phyloP scores from a whole-genome alignment of 768 basidiomycete species.

The Cyclocybe cylindracea region DNA sequence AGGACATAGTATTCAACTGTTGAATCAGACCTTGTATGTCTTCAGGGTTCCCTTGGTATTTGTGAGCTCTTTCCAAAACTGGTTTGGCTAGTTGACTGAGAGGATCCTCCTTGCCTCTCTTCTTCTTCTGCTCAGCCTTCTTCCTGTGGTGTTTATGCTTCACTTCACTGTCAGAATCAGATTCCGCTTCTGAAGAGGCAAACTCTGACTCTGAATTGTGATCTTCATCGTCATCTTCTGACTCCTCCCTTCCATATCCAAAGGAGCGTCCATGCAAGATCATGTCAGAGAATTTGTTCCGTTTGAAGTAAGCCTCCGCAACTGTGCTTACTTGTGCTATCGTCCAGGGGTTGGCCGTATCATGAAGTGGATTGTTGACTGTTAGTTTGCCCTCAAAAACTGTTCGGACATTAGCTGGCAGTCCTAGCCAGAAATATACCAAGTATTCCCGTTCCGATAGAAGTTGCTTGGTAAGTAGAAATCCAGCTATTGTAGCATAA shows the following conservation, averaged over 20 bases:
- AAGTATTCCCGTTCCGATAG: not conserved
- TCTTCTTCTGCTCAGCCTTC: not conserved
- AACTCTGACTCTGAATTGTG: slow-evolving; percentile 1
- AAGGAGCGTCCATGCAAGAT: not conserved
- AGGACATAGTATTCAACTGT: too few relatives aligned
- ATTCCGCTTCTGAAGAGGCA: not conserved
- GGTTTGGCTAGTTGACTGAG: not conserved
- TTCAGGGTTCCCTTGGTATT: too few relatives aligned
- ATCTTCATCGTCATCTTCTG: not conserved
- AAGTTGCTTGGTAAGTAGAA: not conserved
- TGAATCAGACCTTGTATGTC: too few relatives aligned
- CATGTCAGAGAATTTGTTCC: slow-evolving; percentile 1
- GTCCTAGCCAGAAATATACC: slow-evolving; percentile 11
- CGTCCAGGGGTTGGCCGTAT: slow-evolving; percentile 2
- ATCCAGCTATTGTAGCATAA: slow-evolving; percentile 2
- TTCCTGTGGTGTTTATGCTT: too few relatives aligned
- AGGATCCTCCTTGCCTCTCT: not conserved
- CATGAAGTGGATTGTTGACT: not conserved
- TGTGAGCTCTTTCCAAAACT: not conserved
- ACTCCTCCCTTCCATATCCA: too few relatives aligned
- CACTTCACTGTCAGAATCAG: not conserved
- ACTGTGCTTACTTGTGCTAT: not conserved
- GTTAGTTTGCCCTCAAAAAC: slow-evolving; percentile 1
- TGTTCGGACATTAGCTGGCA: not conserved
- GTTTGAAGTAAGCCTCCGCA: slow-evolving; percentile 8